Evolutionary conservation across 108 stramenopile species (phyloP).

Genomic region (Nitzschia sp.): DNA sequence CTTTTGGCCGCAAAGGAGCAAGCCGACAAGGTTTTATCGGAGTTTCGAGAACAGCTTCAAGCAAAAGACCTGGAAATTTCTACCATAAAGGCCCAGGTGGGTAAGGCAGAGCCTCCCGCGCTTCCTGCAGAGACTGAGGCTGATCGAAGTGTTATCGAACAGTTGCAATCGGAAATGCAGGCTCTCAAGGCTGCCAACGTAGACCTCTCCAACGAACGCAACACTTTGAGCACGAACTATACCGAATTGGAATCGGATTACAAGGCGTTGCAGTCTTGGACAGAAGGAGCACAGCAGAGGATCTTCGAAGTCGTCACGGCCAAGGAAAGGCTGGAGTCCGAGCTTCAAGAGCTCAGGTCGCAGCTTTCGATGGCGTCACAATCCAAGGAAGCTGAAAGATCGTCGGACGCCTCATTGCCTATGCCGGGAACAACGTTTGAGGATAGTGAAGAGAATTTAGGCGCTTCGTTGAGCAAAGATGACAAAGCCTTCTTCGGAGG

Average conservation of each 20-base stretch:
- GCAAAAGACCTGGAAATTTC: neutral
- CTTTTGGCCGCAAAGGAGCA: slow-evolving; percentile 39
- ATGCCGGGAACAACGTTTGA: neutral
- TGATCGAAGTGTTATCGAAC: slow-evolving; percentile 13
- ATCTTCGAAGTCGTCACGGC: neutral
- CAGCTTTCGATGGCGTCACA: slow-evolving; percentile 32
- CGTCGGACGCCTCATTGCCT: neutral
- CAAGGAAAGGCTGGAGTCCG: neutral
- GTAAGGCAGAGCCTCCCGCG: neutral
- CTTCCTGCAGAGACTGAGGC: slow-evolving; percentile 14
- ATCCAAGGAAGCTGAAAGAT: slow-evolving; percentile 31
- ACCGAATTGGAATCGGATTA: neutral
- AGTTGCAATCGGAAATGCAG: slow-evolving; percentile 1
- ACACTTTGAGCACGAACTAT: neutral
- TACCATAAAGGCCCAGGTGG: neutral
- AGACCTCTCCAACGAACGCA: neutral
- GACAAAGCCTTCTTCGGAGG: too few species aligned
- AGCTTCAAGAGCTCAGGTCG: slow-evolving; percentile 19
- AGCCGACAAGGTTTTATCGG: slow-evolving; percentile 2
- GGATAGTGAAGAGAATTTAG: too few species aligned
- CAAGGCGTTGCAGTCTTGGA: neutral
- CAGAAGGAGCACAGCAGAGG: neutral
- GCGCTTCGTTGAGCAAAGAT: too few species aligned
- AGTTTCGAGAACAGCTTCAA: slow-evolving; percentile 5
- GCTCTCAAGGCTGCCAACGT: neutral